phyloP scores from a whole-genome alignment of 192 early-diverging fungal genomes.

The Coemansia javaensis region DNA sequence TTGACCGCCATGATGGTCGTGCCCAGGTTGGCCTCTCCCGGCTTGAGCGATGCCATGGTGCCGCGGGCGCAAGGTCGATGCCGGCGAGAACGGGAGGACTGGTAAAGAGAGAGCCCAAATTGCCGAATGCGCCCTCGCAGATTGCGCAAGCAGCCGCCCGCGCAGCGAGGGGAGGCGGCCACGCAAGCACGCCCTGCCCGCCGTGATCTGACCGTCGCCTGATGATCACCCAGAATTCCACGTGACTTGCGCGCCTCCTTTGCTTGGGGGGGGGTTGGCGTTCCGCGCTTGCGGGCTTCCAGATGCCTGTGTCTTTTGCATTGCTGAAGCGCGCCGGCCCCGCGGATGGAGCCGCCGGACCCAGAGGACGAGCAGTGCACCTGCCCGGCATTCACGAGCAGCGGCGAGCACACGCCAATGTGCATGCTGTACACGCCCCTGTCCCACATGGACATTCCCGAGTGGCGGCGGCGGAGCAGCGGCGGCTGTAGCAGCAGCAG shows the following conservation, averaged over 20 bases:
- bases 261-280: too few species aligned
- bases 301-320: slow-evolving; percentile 1
- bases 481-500: slow-evolving; percentile 16
- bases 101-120: too few species aligned
- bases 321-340: not conserved
- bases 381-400: slow-evolving; percentile 31
- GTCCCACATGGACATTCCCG: slow-evolving; percentile 41
- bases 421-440: slow-evolving; percentile 47
- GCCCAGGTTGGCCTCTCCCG: slow-evolving; percentile 93
- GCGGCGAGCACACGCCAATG: slow-evolving; percentile 43
- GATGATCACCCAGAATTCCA: too few species aligned
- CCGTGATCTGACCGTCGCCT: too few species aligned
- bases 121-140: too few species aligned
- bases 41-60: slow-evolving; percentile 62
- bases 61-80: too few species aligned
- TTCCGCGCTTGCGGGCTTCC: too few species aligned
- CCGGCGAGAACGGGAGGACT: too few species aligned
- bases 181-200: too few species aligned
- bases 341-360: slow-evolving; percentile 33
- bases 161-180: too few species aligned
- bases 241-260: too few species aligned
- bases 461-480: slow-evolving; percentile 25
- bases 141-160: too few species aligned
- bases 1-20: slow-evolving; percentile 96
- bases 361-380: slow-evolving; percentile 42